Evolutionary conservation across 768 basidiomycete genomes (phyloP).

Genomic region (Pleurotus ostreatus): DNA sequence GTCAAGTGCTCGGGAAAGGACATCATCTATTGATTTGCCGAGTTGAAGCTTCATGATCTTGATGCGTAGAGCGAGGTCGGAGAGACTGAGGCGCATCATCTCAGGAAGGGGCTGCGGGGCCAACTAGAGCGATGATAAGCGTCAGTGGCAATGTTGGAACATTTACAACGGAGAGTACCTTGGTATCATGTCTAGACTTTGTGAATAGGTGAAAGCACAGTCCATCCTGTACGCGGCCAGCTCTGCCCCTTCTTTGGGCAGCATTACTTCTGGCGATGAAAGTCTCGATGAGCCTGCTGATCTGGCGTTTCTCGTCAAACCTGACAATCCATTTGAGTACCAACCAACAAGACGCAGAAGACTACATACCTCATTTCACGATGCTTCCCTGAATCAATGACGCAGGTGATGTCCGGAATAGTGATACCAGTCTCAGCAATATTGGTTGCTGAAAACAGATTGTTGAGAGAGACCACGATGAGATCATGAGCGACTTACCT

Average conservation of each 20-base stretch:
- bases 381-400: constrained; percentile 92
- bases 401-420: constrained; percentile 96
- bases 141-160: background rate
- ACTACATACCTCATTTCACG: constrained; percentile 77
- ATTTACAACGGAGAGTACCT: constrained; percentile 29
- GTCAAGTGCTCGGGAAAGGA: constrained; percentile 82
- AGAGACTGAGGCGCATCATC: constrained; percentile 90
- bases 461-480: background rate
- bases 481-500: constrained; percentile 41
- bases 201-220: constrained; percentile 97
- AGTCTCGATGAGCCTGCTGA: constrained; percentile 87
- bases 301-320: constrained; percentile 96
- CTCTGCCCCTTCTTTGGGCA: constrained; percentile 82
- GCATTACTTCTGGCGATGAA: constrained; percentile 92
- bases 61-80: constrained; percentile 86
- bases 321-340: constrained; percentile 29
- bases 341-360: too few species aligned
- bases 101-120: constrained; percentile 90
- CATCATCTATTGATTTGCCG: constrained; percentile 85
- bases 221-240: constrained; percentile 86
- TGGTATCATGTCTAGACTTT: constrained; percentile 76
- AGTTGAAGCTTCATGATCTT: constrained; percentile 92
- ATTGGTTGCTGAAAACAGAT: constrained; percentile 62
- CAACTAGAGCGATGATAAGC: constrained; percentile 45
- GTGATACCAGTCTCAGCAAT: constrained; percentile 98